Conservation (phyloP, 73 alveolate genomes). For the Uronychia setigera region DNA sequence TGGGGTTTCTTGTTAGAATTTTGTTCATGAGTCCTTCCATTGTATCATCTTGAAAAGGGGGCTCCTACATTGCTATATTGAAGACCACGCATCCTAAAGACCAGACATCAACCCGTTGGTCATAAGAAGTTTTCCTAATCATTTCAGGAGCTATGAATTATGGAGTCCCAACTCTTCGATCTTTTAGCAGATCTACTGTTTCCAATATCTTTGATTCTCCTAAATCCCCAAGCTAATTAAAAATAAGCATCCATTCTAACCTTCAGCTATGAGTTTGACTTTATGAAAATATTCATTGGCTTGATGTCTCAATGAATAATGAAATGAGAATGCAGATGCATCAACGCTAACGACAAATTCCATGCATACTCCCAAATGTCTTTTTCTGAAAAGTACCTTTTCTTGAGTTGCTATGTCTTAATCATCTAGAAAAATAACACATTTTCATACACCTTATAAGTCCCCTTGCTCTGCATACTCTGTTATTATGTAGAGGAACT, state of each 20-base stretch:
- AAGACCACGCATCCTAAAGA: slow-evolving; percentile 62
- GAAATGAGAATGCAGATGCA: slow-evolving; percentile 53
- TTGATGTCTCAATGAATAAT: slow-evolving; percentile 65
- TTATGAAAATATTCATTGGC: slow-evolving; percentile 44
- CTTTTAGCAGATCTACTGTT: slow-evolving; percentile 12
- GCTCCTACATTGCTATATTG: slow-evolving; percentile 46
- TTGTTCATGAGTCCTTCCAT: slow-evolving; percentile 25
- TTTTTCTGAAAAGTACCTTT: slow-evolving; percentile 60
- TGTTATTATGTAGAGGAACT: slow-evolving; percentile 78
- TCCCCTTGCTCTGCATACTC: slow-evolving; percentile 79
- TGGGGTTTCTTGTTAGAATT: slow-evolving; percentile 51
- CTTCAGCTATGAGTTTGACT: too few relatives aligned
- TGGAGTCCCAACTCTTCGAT: slow-evolving; percentile 64
- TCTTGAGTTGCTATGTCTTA: slow-evolving; percentile 31
- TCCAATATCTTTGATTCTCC: slow-evolving; percentile 39
- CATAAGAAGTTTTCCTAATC: slow-evolving; percentile 51
- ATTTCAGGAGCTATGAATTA: slow-evolving; percentile 59
- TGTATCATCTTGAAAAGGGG: slow-evolving; percentile 54
- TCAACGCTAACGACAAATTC: slow-evolving; percentile 44
- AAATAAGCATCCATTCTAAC: neutral
- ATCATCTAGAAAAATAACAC: slow-evolving; percentile 18
- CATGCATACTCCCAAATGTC: slow-evolving; percentile 65
- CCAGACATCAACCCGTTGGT: slow-evolving; percentile 62
- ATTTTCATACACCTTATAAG: slow-evolving; percentile 43
- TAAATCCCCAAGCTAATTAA: slow-evolving; percentile 38